Evolutionary conservation across 129 eudicot genomes (phyloP).

Genomic region (Scalesia atractyloides): DNA sequence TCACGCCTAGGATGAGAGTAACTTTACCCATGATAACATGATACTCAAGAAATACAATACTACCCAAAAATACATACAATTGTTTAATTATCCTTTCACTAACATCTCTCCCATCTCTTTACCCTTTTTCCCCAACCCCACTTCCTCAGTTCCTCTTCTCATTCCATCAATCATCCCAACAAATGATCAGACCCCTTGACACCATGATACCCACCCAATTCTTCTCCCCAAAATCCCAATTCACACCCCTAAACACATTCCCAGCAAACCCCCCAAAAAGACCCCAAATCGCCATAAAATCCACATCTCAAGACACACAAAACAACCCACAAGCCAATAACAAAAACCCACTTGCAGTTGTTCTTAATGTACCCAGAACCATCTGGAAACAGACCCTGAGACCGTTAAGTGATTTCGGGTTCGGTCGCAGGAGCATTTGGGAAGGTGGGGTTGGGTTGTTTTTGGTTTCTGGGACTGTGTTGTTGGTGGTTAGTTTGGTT

Average conservation of each 20-base stretch:
- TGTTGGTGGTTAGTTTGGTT: constrained; percentile 66
- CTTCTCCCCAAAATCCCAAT: constrained; percentile 29
- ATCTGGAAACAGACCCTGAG: constrained; percentile 75
- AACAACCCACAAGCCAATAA: constrained; percentile 42
- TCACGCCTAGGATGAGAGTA: no score
- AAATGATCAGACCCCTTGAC: constrained; percentile 46
- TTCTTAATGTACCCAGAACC: constrained; percentile 55
- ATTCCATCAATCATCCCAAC: constrained; percentile 16
- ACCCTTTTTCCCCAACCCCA: no score
- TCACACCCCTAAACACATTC: constrained; percentile 32
- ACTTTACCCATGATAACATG: no score
- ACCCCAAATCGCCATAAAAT: constrained; percentile 32
- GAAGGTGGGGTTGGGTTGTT: constrained; percentile 98
- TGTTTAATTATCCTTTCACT: no score
- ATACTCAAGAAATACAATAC: no score
- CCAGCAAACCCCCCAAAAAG: constrained; percentile 40
- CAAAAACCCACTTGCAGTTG: constrained; percentile 50
- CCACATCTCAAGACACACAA: constrained; percentile 45
- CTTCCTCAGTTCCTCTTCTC: neutral
- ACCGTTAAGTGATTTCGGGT: constrained; percentile 85
- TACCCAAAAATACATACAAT: no score
- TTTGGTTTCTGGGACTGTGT: constrained; percentile 66
- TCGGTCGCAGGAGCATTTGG: constrained; percentile 89
- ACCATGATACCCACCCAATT: constrained; percentile 42
- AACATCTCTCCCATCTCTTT: no score